A percentile compares a stretch with the other conserved stretches of the same genome.
Conservation (phyloP, 2,329 filamentous ascomycete genomes). For the Diaporthe capsici region DNA sequence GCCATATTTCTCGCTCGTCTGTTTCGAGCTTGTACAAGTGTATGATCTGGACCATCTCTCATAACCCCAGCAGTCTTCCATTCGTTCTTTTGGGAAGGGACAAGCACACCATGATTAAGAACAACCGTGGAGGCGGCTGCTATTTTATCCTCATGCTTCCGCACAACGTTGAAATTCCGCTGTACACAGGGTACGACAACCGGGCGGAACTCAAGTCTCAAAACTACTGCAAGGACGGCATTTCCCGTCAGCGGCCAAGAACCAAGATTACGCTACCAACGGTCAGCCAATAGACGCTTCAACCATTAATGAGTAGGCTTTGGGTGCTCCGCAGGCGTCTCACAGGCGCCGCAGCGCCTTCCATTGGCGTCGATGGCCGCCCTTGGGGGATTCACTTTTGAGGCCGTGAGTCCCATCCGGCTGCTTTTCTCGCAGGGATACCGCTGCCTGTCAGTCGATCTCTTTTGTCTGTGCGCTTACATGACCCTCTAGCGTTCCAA, state of each 20-base stretch:
- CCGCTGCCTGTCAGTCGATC: constrained; percentile 21
- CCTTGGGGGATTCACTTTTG: background rate
- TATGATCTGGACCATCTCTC: background rate
- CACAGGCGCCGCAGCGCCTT: background rate
- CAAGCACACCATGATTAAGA: background rate
- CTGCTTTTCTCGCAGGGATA: constrained; percentile 12
- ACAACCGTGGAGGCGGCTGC: background rate
- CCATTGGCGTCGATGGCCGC: constrained; percentile 5
- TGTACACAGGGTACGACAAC: background rate
- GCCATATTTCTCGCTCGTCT: background rate
- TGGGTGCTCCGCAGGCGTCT: background rate
- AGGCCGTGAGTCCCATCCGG: background rate
- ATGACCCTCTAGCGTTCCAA: constrained; percentile 19
- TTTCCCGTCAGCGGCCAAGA: background rate
- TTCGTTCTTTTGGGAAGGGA: background rate
- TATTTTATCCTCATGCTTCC: background rate
- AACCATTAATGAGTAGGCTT: background rate
- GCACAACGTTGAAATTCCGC: background rate
- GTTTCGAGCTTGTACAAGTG: background rate
- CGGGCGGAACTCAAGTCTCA: background rate
- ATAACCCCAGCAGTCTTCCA: background rate
- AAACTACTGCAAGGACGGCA: constrained; percentile 18
- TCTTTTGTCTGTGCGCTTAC: constrained; percentile 15
- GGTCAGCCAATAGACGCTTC: background rate
- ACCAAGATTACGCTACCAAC: background rate